These are phyloP conservation scores for Xylaria sp. DNA, from an alignment of 2,329 filamentous ascomycete species.

Conservation along the genomic window DNA sequence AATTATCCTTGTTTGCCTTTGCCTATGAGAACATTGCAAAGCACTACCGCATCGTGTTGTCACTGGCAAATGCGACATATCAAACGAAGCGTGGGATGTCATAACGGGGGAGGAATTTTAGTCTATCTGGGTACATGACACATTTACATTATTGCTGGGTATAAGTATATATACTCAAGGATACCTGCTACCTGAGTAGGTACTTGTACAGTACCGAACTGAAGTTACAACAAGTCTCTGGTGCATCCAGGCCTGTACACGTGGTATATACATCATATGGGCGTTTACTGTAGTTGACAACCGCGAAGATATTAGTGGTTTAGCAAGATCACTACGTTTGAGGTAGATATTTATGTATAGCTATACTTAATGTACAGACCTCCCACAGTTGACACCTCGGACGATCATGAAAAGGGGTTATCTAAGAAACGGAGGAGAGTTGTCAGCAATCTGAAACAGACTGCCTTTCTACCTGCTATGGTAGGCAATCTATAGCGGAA, in stretches of 20 bases:
- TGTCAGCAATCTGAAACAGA: conserved; percentile 34
- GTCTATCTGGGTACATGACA: background rate
- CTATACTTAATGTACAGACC: background rate
- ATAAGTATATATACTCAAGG: background rate
- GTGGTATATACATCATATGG: conserved; percentile 1
- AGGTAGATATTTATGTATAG: background rate
- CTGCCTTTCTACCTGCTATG: conserved; percentile 1
- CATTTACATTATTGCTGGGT: background rate
- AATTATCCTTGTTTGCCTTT: background rate
- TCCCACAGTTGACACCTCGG: background rate
- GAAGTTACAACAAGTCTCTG: background rate
- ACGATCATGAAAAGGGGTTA: conserved; percentile 26
- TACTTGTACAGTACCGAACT: background rate
- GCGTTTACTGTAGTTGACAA: background rate
- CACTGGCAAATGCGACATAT: background rate
- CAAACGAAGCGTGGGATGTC: background rate
- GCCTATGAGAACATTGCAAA: background rate
- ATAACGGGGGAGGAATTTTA: background rate
- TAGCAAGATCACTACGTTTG: background rate
- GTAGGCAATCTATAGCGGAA: background rate
- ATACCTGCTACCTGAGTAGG: background rate
- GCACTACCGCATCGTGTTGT: background rate
- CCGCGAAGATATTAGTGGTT: background rate
- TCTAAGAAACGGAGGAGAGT: conserved; percentile 22
- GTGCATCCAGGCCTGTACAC: background rate